A percentile compares a stretch with the other conserved stretches of the same genome.
Evolutionary conservation across 225 moss, liverwort and hornwort species (phyloP).

Genomic region (Bryoerythrophyllum caledonicum): DNA sequence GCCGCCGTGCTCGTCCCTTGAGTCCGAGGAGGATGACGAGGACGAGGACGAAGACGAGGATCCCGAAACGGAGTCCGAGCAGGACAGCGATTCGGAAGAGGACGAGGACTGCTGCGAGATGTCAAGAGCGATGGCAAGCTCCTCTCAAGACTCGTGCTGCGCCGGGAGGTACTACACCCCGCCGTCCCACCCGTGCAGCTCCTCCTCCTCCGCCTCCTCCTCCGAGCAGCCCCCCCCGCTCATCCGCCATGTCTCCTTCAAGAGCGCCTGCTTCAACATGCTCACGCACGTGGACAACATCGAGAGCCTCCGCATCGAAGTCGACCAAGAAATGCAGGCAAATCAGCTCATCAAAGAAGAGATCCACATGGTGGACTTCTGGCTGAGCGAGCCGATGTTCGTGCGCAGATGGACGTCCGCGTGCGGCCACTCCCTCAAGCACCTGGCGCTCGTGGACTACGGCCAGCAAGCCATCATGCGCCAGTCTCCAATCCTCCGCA

Average conservation of each 20-base stretch:
- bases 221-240: neutral
- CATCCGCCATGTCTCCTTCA: constrained; percentile 44
- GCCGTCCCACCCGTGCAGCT: neutral
- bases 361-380: constrained; percentile 62
- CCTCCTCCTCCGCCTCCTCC: neutral
- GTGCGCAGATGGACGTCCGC: constrained; percentile 49
- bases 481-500: constrained; percentile 54
- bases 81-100: constrained; percentile 15
- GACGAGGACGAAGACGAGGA: constrained; percentile 29
- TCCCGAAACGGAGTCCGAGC: constrained; percentile 15
- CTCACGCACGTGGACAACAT: constrained; percentile 36
- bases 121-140: constrained; percentile 16
- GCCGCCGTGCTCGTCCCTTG: constrained; percentile 9
- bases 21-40: constrained; percentile 23
- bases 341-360: constrained; percentile 63
- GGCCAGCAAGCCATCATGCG: constrained; percentile 93
- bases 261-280: constrained; percentile 40
- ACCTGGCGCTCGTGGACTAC: constrained; percentile 72
- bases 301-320: constrained; percentile 69
- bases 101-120: constrained; percentile 38
- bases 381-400: constrained; percentile 68
- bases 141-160: constrained; percentile 6
- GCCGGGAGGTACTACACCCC: constrained; percentile 15
- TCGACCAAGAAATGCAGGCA: constrained; percentile 87
- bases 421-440: constrained; percentile 45